phyloP scores from a whole-genome alignment of 306 rosid species.

The Prinsepia uniflora region DNA sequence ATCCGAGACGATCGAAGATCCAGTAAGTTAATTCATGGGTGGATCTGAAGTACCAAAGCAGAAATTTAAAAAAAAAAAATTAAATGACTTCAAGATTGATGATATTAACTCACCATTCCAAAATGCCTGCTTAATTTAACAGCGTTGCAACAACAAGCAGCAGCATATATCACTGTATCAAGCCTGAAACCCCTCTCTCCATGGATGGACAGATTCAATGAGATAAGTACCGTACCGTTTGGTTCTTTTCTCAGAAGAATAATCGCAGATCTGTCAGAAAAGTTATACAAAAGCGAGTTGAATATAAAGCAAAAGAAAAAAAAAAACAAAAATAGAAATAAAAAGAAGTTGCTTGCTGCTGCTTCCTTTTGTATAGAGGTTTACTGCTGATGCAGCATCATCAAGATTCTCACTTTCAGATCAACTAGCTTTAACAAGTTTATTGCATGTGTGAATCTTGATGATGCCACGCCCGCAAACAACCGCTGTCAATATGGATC shows the following conservation, averaged over 20 bases:
- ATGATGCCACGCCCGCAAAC: slow-evolving; percentile 88
- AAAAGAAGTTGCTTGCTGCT: neutral
- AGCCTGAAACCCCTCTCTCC: neutral
- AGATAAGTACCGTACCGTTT: neutral
- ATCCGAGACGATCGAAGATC: neutral
- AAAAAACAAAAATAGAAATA: slow-evolving; percentile 10
- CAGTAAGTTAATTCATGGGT: neutral
- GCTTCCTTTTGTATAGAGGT: slow-evolving; percentile 42
- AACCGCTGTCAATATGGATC: slow-evolving; percentile 52
- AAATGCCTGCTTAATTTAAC: neutral
- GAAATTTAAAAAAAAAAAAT: too few species aligned
- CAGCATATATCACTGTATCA: neutral
- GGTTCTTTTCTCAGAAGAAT: slow-evolving; percentile 32
- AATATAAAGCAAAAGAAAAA: neutral
- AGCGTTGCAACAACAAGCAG: neutral
- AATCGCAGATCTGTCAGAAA: slow-evolving; percentile 43
- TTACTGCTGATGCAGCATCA: slow-evolving; percentile 99
- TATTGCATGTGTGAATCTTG: slow-evolving; percentile 82
- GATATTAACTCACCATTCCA: neutral
- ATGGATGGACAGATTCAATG: neutral
- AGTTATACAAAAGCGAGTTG: neutral
- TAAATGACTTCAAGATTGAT: neutral
- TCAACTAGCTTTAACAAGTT: slow-evolving; percentile 7
- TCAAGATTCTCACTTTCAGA: slow-evolving; percentile 89
- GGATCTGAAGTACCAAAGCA: slow-evolving; percentile 9